These are phyloP conservation scores for Rhynchosporium agropyri DNA, from an alignment of 2,329 filamentous ascomycete species.

Conservation along the genomic window DNA sequence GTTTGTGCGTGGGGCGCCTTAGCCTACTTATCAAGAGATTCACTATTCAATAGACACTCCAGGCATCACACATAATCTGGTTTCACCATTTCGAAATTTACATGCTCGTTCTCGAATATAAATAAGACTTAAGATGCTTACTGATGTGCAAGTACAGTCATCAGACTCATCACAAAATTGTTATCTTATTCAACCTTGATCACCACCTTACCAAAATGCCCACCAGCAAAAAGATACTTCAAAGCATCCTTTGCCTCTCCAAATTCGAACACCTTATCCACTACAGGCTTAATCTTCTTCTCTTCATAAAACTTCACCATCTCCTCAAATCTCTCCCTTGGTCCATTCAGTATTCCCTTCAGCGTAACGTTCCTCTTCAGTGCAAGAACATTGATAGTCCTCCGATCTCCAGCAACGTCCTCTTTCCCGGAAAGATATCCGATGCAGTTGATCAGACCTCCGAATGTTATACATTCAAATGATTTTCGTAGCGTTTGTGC, in stretches of 20 bases:
- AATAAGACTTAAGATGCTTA: no score
- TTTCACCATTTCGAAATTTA: no score
- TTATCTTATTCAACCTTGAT: conserved; percentile 21
- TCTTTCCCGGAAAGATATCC: conserved; percentile 56
- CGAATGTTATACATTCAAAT: conserved; percentile 56
- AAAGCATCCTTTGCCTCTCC: conserved; percentile 51
- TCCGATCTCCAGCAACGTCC: conserved; percentile 55
- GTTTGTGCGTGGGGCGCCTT: no score
- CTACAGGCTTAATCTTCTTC: conserved; percentile 50
- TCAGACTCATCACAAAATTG: no score
- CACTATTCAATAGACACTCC: no score
- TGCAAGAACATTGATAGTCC: conserved; percentile 62
- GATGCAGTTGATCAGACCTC: conserved; percentile 56
- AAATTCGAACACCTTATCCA: conserved; percentile 53
- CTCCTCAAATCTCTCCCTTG: conserved; percentile 57
- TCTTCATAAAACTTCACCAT: conserved; percentile 53
- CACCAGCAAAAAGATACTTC: conserved; percentile 51
- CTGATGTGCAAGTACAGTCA: no score
- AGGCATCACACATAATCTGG: no score
- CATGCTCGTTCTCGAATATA: no score
- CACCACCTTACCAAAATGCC: conserved; percentile 52
- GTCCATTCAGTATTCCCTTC: conserved; percentile 63
- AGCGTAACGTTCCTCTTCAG: conserved; percentile 48
- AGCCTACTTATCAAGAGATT: no score
- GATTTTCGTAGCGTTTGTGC: conserved; percentile 54